Percentiles rank a stretch among this genome's conserved stretches.
These are phyloP conservation scores for Batkoa obscura DNA, from an alignment of 371 early-diverging fungal genomes.

Conservation along the genomic window DNA sequence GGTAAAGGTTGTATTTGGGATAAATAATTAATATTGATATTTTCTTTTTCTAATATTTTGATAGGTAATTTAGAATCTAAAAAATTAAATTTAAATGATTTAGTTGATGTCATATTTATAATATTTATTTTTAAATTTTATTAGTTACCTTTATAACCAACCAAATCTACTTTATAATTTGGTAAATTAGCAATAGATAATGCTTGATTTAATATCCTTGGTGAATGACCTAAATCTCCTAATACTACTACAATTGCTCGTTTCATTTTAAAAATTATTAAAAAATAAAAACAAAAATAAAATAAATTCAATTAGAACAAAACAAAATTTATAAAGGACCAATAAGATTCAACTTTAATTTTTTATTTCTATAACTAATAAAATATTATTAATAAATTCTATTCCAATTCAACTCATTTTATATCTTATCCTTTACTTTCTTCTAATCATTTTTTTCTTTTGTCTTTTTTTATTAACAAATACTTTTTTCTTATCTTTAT, in stretches of 20 bases:
- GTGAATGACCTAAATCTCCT: constrained; percentile 85
- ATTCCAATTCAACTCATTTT: neutral
- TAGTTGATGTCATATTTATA: neutral
- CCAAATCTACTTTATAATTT: constrained; percentile 54
- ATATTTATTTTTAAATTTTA: neutral
- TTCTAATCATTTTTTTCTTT: neutral
- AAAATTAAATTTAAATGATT: neutral
- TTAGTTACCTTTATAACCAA: constrained; percentile 54
- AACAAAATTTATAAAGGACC: no score
- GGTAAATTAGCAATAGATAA: constrained; percentile 40
- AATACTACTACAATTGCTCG: constrained; percentile 52
- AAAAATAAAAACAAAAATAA: no score
- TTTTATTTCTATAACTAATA: neutral
- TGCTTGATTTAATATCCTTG: constrained; percentile 91
- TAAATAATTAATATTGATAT: constrained; percentile 22
- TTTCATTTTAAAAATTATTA: no score
- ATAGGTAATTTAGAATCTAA: constrained; percentile 20
- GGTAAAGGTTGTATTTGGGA: constrained; percentile 24
- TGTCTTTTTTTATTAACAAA: neutral
- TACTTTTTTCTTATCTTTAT: neutral
- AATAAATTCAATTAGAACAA: no score
- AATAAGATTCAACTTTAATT: constrained; percentile 2
- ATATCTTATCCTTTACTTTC: neutral
- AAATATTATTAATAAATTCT: neutral
- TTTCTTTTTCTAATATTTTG: constrained; percentile 15